These are phyloP conservation scores for Senna siamea DNA, from an alignment of 306 rosid species.

Conservation along the genomic window DNA sequence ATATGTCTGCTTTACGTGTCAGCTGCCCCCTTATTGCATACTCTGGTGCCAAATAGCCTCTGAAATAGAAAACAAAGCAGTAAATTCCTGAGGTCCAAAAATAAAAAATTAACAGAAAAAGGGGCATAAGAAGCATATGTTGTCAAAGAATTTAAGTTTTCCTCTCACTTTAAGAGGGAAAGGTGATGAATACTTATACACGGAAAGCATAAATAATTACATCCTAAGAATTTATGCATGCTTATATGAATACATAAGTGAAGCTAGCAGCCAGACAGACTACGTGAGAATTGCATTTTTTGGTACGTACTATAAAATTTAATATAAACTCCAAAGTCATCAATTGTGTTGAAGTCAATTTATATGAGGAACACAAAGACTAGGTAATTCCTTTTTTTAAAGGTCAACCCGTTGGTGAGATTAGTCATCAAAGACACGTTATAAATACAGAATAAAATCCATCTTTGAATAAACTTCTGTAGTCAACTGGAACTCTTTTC, in stretches of 20 bases:
- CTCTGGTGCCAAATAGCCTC: constrained; percentile 98
- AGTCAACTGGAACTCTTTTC: no score
- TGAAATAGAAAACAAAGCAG: constrained; percentile 44
- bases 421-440: neutral
- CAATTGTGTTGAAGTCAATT: constrained; percentile 5
- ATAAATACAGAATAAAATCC: no score
- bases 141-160: constrained; percentile 23
- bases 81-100: constrained; percentile 19
- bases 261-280: constrained; percentile 13
- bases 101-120: neutral
- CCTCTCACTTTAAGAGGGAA: constrained; percentile 23
- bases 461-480: no score
- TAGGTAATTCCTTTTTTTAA: no score
- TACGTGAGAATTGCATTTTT: constrained; percentile 17
- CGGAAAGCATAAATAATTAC: neutral
- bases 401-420: neutral
- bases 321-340: no score
- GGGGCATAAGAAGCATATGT: neutral
- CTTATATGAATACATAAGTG: neutral
- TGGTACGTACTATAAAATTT: no score
- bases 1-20: constrained; percentile 85
- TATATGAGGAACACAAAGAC: neutral
- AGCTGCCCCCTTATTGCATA: constrained; percentile 86
- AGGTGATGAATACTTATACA: neutral
- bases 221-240: neutral